Evolutionary conservation across 192 early-diverging fungal genomes (phyloP).

Genomic region (Phlyctochytrium arcticum): DNA sequence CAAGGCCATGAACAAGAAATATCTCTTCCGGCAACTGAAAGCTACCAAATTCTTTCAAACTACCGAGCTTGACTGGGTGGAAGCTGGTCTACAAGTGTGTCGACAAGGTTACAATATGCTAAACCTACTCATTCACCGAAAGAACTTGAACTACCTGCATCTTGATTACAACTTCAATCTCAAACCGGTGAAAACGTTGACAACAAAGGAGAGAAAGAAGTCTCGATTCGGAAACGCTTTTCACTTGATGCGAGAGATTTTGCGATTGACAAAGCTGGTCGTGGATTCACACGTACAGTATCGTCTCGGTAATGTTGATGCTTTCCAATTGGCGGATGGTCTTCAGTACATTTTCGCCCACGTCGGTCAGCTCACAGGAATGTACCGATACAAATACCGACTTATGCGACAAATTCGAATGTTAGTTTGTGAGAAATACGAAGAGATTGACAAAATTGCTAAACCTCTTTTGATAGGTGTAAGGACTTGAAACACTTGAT

Average conservation of each 20-base stretch:
- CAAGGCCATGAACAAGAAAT: slow-evolving; percentile 88
- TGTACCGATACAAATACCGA: slow-evolving; percentile 99
- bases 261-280: slow-evolving; percentile 92
- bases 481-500: slow-evolving; percentile 95
- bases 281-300: slow-evolving; percentile 99
- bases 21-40: slow-evolving; percentile 91
- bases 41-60: slow-evolving; percentile 98
- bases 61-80: slow-evolving; percentile 98
- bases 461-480: slow-evolving; percentile 35
- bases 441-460: too few relatives aligned
- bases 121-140: slow-evolving; percentile 96
- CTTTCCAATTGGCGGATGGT: slow-evolving; percentile 98
- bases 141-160: slow-evolving; percentile 97
- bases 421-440: too few relatives aligned
- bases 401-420: slow-evolving; percentile 97
- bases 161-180: slow-evolving; percentile 99
- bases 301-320: slow-evolving; percentile 95
- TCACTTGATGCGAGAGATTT: slow-evolving; percentile 90
- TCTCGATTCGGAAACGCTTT: slow-evolving; percentile 98
- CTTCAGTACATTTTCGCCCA: slow-evolving; percentile 98
- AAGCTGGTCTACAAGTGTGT: slow-evolving; percentile 97
- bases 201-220: slow-evolving; percentile 99
- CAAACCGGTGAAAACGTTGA: slow-evolving; percentile 97
- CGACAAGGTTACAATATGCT: slow-evolving; percentile 99
- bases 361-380: slow-evolving; percentile 97